phyloP scores from a whole-genome alignment of 2,329 filamentous ascomycete genomes.

The Ascochyta rabiei region DNA sequence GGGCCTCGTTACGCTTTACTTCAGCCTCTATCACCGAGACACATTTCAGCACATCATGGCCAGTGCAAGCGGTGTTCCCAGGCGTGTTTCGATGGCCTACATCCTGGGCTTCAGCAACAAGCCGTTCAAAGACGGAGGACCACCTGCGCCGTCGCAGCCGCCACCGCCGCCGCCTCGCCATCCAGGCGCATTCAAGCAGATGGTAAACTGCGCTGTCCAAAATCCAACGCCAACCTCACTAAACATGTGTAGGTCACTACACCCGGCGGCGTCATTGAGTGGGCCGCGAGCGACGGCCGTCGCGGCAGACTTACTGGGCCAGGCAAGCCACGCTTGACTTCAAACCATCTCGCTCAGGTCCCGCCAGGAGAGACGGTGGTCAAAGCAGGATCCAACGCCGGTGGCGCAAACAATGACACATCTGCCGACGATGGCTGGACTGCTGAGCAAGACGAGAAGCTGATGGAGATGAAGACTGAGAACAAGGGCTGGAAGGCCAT shows the following conservation, averaged over 20 bases:
- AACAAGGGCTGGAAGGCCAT: constrained; percentile 41
- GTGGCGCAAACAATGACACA: neutral
- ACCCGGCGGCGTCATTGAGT: constrained; percentile 39
- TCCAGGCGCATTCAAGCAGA: constrained; percentile 13
- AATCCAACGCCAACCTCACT: neutral
- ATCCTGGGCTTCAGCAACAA: constrained; percentile 39
- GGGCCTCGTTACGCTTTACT: neutral
- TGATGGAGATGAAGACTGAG: constrained; percentile 46
- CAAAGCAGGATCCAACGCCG: neutral
- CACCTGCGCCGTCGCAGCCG: constrained; percentile 15
- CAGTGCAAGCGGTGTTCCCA: constrained; percentile 13
- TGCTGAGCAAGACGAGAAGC: constrained; percentile 49
- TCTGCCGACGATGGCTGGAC: constrained; percentile 24
- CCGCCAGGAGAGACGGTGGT: constrained; percentile 11
- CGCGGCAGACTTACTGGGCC: constrained; percentile 31
- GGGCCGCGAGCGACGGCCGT: constrained; percentile 43
- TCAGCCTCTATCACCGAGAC: neutral
- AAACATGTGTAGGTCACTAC: constrained; percentile 20
- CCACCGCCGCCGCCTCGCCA: constrained; percentile 14
- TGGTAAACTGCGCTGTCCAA: constrained; percentile 11
- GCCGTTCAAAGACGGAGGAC: constrained; percentile 35
- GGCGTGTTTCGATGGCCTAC: constrained; percentile 35
- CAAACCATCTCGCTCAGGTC: constrained; percentile 20
- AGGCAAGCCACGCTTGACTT: constrained; percentile 23
- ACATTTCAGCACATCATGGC: constrained; percentile 17